A percentile compares a stretch with the other conserved stretches of the same genome.
Evolutionary conservation across 2,329 filamentous ascomycete genomes (phyloP).

Genomic region (Alternaria solani): DNA sequence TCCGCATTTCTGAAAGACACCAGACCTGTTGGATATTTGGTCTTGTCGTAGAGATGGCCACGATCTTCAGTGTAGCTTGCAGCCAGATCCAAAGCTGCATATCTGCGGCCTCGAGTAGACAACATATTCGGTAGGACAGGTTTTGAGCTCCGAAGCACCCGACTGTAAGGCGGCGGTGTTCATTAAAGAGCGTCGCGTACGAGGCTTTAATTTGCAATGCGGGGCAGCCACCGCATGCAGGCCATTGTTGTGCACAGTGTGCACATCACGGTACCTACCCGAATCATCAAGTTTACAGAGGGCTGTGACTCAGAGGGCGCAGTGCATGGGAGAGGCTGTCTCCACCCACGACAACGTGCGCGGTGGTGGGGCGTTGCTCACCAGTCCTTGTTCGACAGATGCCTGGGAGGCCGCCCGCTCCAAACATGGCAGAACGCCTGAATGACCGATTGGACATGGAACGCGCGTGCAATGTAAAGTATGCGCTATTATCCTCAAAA

Average conservation of each 20-base stretch:
- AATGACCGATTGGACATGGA: neutral
- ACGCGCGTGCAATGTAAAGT: neutral
- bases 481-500: slow-evolving; percentile 5
- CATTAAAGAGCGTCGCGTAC: neutral
- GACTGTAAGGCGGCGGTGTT: neutral
- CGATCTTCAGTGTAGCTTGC: slow-evolving; percentile 15
- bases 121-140: neutral
- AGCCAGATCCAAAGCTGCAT: slow-evolving; percentile 11
- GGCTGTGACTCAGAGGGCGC: neutral
- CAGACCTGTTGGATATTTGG: slow-evolving; percentile 3
- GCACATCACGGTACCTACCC: slow-evolving; percentile 3
- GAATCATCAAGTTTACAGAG: neutral
- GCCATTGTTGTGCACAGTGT: neutral
- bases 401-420: slow-evolving; percentile 17
- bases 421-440: neutral
- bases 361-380: neutral
- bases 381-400: slow-evolving; percentile 1
- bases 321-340: neutral
- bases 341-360: neutral
- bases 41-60: slow-evolving; percentile 4
- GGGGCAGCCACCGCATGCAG: slow-evolving; percentile 2
- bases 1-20: slow-evolving; percentile 11
- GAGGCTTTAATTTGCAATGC: slow-evolving; percentile 6
- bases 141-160: neutral
- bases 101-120: slow-evolving; percentile 10